Evolutionary conservation across 2,329 filamentous ascomycete genomes (phyloP).

Genomic region (Diaporthe longicolla): DNA sequence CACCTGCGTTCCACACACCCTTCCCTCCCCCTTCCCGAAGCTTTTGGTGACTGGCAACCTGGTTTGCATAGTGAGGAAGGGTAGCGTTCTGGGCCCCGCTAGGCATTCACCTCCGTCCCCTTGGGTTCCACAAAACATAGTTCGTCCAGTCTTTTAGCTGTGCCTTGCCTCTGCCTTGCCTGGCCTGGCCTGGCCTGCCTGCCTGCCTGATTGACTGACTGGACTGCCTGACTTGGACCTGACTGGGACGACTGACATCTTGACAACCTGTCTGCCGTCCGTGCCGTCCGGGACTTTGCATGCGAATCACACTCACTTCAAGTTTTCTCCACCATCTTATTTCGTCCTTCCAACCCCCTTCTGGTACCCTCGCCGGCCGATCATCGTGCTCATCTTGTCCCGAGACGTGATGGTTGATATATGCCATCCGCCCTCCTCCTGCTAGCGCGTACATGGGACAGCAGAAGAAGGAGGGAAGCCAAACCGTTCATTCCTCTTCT

Average conservation of each 20-base stretch:
- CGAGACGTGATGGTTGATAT: conserved; percentile 29
- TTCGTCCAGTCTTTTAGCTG: conserved; percentile 25
- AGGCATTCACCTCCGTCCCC: conserved; percentile 12
- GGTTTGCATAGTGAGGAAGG: not conserved
- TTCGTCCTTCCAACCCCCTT: conserved; percentile 4
- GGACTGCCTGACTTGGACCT: too few species aligned
- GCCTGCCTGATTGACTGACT: not conserved
- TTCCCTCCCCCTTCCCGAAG: conserved; percentile 18
- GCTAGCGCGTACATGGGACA: conserved; percentile 11
- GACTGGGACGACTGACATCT: too few species aligned
- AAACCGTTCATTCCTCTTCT: conserved; percentile 6
- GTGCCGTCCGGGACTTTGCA: conserved; percentile 26
- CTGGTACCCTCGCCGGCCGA: conserved; percentile 15
- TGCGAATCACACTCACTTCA: not conserved
- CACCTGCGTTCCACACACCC: conserved; percentile 20
- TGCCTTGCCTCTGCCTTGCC: too few species aligned
- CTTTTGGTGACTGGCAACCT: conserved; percentile 26
- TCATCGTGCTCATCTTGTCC: conserved; percentile 19
- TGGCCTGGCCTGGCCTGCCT: too few species aligned
- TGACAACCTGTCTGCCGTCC: not conserved
- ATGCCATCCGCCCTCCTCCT: conserved; percentile 24
- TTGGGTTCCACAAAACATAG: conserved; percentile 26
- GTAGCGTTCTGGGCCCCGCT: conserved; percentile 18
- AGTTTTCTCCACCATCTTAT: not conserved
- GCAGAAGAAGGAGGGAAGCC: not conserved